Evolutionary conservation across 495 filamentous ascomycete genomes (phyloP), one percentile per base, ranked within the genome.

Genomic region (Lichina pygmaea): DNA sequence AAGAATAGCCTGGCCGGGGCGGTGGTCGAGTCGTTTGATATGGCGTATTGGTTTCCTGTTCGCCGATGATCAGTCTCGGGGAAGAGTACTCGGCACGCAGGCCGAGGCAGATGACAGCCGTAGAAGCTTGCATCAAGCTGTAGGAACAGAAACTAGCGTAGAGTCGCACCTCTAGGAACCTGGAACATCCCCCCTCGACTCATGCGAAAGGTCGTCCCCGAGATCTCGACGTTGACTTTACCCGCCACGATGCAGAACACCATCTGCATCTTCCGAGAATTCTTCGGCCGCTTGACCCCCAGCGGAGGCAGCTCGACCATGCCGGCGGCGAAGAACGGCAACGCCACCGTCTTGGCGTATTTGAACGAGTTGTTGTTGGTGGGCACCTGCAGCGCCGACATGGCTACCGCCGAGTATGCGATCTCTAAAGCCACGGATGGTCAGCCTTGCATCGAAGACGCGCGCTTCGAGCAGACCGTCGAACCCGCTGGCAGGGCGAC

Each of bases 191-290:
- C 84, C 32, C 86, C 86, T 52, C 80, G 81, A 10, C 77, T 70
- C 48, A 92, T 81, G 48, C 75, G 68, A 55, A 93, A 94, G 50
- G 65, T 65, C n/a, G 73, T 80, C n/a, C 78, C 76, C 49, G 79
- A 78, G 10, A 95, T 71, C 42, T 72, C 75, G 24, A 81, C 81
- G 51, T 64, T 57, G 34, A 93, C 83, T 43, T 73, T 68, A 7
- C 89, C 89, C 16, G 65, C 58, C 47, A 78, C 72, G 33, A 97
- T 78, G 57, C 89, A 94, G 55, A 97, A 94, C 0, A 78, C 77
- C 76, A 95, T 81, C 51, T 93, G 84, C 78, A 93, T 93, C 59
- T 78, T 82, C 44, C 86, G 70, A 6, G 77, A 75, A 53, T 92
- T 93, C 65, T 95, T 97, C 13, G 73, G 68, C 50, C 77, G 69